Conservation (phyloP, 495 filamentous ascomycete genomes). For the Xeromyces bisporus region DNA sequence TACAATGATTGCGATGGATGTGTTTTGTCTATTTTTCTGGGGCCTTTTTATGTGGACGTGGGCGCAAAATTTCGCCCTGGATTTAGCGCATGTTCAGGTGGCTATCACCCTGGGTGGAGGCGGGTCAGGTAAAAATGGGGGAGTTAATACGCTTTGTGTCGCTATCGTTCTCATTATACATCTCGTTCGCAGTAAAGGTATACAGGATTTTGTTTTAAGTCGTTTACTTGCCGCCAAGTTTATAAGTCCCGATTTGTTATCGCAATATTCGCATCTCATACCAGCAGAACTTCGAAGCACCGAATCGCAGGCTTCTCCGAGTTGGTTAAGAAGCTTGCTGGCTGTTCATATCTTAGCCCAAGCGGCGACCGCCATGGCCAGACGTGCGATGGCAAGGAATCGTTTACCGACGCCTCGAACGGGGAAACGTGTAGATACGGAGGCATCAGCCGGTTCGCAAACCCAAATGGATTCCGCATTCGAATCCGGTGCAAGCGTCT, state of each 20-base stretch:
- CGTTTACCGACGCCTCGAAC: slow-evolving; percentile 25
- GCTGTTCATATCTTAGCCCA: slow-evolving; percentile 86
- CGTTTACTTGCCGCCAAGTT: slow-evolving; percentile 30
- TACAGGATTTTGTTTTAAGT: slow-evolving; percentile 32
- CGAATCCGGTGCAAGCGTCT: slow-evolving; percentile 28
- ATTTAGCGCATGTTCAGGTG: slow-evolving; percentile 92
- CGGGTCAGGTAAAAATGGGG: slow-evolving; percentile 54
- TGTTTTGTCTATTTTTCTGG: slow-evolving; percentile 68
- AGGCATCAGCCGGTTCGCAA: slow-evolving; percentile 36
- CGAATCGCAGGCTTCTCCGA: slow-evolving; percentile 30
- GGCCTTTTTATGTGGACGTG: slow-evolving; percentile 72
- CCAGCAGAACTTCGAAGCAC: slow-evolving; percentile 27
- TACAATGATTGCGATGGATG: slow-evolving; percentile 68
- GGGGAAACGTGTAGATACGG: slow-evolving; percentile 38
- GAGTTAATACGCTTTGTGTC: slow-evolving; percentile 58
- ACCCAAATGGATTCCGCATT: slow-evolving; percentile 27
- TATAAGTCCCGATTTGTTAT: slow-evolving; percentile 26
- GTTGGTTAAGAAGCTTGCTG: slow-evolving; percentile 45
- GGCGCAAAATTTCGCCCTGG: slow-evolving; percentile 73
- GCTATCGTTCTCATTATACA: slow-evolving; percentile 57
- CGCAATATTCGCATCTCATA: slow-evolving; percentile 26
- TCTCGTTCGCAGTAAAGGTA: slow-evolving; percentile 44
- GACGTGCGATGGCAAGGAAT: slow-evolving; percentile 35
- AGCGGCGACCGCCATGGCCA: slow-evolving; percentile 38
- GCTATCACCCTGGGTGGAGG: slow-evolving; percentile 85